phyloP scores from a whole-genome alignment of 1,139 yeast species.

The Taphrina confusa region DNA sequence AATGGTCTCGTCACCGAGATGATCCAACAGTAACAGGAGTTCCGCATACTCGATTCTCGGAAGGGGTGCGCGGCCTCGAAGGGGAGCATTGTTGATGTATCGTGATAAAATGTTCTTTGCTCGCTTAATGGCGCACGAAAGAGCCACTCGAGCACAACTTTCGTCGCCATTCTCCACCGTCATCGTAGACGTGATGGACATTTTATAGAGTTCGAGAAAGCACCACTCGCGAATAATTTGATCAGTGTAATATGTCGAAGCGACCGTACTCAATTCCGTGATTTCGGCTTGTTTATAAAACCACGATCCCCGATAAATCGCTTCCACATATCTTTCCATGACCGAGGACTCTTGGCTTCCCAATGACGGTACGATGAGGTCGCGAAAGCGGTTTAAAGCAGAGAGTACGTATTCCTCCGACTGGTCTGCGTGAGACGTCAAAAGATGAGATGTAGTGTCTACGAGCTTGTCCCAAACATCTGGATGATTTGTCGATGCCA shows the following conservation, averaged over 20 bases:
- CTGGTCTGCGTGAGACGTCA: constrained; percentile 3
- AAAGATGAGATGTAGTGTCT: neutral
- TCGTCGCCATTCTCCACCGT: neutral
- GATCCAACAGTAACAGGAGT: constrained; percentile 4
- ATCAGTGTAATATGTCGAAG: constrained; percentile 1
- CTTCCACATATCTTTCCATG: constrained; percentile 4
- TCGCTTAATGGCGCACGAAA: constrained; percentile 2
- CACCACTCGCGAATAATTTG: constrained; percentile 28
- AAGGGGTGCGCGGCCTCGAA: constrained; percentile 9
- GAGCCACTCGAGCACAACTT: neutral
- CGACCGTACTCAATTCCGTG: neutral
- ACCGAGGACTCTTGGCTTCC: neutral
- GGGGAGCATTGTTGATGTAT: constrained; percentile 4
- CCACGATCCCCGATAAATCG: constrained; percentile 22
- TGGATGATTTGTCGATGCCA: neutral
- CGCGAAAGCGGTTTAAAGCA: constrained; percentile 14
- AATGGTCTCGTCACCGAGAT: constrained; percentile 14
- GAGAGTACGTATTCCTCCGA: constrained; percentile 27
- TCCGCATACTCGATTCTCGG: constrained; percentile 13
- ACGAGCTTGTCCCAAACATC: constrained; percentile 2
- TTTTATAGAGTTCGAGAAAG: constrained; percentile 22
- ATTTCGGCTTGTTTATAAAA: constrained; percentile 5
- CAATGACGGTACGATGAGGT: constrained; percentile 1
- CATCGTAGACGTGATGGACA: constrained; percentile 3
- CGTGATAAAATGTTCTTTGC: constrained; percentile 1